Base-by-base conservation (phyloP, 1,139 yeast species). In the Geotrichum bryndzae region DNA sequence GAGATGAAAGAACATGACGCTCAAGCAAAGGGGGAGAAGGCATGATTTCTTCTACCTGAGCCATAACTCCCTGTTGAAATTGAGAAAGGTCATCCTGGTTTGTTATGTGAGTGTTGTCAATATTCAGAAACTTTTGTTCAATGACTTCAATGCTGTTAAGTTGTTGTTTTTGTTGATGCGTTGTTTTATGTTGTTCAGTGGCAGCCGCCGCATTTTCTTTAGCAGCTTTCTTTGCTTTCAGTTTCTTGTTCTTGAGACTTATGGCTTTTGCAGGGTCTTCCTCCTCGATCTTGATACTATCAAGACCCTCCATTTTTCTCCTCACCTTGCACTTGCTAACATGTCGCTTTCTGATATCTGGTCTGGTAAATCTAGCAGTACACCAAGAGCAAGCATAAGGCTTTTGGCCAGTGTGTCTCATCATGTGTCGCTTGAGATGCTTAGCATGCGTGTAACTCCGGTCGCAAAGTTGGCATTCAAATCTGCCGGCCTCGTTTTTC, bases 341-440 rank as follows among this genome's bases (percentile, higher is more conserved):
- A 60, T 71, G 73, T 5, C 72, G 63, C 57, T 70, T 71, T 29
- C 72, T 64, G 50, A 70, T 71, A 52, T 71, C 73, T 6, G 72
- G 72, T 13, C 74, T 66, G 13, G 70, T 66, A 64, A 70, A 72
- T 38, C 67, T 62, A 23, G 67, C 65, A n/a, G 61, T 48, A 60
- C 74, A 72, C 64, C 64, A 65, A 4, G 67, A 65, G 60, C 74
- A 72, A 13, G 63, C 67, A 59, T 68, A 72, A 13, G 74, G 73
- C 27, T 68, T 64, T 50, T 69, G 68, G 18, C 74, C 74, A n/a
- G 74, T 70, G 62, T 72, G 76, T 31, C 68, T 63, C 57, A 72
- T 66, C 68, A 69, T 66, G 56, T 73, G 76, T 13, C 76, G 68
- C 60, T 70, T 67, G 50, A 73, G 68, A 57, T 73, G 76, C 63